Base-by-base conservation (phyloP, 1,139 yeast species). In the Saccharomyces pastorianus region DNA sequence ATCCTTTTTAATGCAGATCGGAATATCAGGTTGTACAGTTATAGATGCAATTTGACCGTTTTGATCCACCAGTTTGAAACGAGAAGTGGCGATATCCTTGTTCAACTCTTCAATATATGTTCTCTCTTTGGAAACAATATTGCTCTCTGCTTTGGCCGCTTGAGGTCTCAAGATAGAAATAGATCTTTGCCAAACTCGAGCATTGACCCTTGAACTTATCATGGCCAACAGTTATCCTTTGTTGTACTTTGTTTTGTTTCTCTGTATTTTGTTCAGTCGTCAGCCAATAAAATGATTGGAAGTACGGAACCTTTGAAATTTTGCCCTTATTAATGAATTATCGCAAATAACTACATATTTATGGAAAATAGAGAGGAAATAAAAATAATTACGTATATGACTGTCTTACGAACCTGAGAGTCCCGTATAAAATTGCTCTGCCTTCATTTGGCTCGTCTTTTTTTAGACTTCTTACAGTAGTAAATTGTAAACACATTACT, bases 1-100 rank as follows among this genome's bases (percentile, higher is more conserved):
- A 14, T 59, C 63, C 52, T 59, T 58, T 34, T 59, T 58, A 14
- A 64, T 63, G 28, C 59, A 63, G 7, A 64, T 53, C 5, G 65
- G 59, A n/a, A 62, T 55, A 41, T 62, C 57, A 4, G 67, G 59
- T 14, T 63, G 63, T 9, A 61, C 52, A 14, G 55, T 55, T 17
- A 59, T 47, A 2, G 63, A 59, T 4, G 64, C 63, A 50, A 62
- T 46, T 9, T 61, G 56, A 13, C 61, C 55, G 9, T 62, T 61
- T 32, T 59, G 57, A 5, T 62, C 64, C 38, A 62, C 50, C 2
- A 61, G 54, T 46, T 55, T 57, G 51, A 61, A 58, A 17, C 47
- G 52, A 9, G 59, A 50, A 13, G 47, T 53, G 25, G 50, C 29
- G 3, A 52, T 46, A 38, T 48, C 29, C 28, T 52, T 52, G 14